A percentile compares a stretch with the other conserved stretches of the same genome.
Evolutionary conservation across 2,329 filamentous ascomycete species (phyloP).

Genomic region (Nothopassalora personata): DNA sequence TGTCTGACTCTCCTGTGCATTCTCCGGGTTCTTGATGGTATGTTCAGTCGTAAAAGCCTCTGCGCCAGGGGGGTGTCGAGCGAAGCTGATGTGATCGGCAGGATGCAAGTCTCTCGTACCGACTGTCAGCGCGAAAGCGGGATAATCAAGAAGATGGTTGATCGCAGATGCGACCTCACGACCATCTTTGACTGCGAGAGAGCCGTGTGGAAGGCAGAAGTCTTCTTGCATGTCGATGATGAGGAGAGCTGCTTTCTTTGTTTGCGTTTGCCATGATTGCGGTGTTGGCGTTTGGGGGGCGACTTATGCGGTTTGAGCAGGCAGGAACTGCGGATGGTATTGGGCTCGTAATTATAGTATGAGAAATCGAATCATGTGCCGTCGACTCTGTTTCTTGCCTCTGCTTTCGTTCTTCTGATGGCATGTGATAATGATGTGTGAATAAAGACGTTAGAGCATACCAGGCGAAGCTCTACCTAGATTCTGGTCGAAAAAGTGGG

Average conservation of each 20-base stretch:
- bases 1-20: constrained; percentile 54
- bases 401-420: not conserved
- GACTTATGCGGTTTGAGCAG: not conserved
- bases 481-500: not conserved
- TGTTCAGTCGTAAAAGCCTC: constrained; percentile 61
- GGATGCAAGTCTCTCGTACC: constrained; percentile 96
- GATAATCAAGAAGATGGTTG: constrained; percentile 67
- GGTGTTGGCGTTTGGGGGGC: not conserved
- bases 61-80: constrained; percentile 66
- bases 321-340: not conserved
- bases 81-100: constrained; percentile 77
- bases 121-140: constrained; percentile 64
- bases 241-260: constrained; percentile 36
- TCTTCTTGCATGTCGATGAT: constrained; percentile 63
- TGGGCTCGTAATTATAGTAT: not conserved
- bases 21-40: constrained; percentile 64
- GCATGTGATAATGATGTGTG: not conserved
- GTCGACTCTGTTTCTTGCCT: not conserved
- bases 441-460: not conserved
- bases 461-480: not conserved
- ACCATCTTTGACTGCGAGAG: constrained; percentile 73
- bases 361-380: not conserved
- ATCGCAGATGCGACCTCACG: constrained; percentile 64
- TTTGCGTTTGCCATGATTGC: not conserved
- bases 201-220: constrained; percentile 81